Evolutionary conservation across 2,329 filamentous ascomycete species (phyloP), one percentile per base, ranked within the genome.

Genomic region (Myrmaecium sp.): DNA sequence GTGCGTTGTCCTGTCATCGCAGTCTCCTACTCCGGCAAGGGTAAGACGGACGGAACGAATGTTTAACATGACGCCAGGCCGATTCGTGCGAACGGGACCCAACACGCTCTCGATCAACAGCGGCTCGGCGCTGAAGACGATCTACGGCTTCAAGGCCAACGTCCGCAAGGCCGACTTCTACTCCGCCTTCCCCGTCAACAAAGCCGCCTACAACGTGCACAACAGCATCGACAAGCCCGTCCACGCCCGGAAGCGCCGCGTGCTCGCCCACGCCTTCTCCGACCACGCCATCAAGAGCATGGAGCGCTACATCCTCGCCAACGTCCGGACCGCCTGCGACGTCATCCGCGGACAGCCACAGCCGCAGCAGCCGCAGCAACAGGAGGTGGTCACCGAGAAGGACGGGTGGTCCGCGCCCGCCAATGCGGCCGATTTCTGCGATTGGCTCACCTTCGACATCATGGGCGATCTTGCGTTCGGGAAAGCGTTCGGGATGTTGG

Each of bases 21-120:
- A 24, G n/a, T 24, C 8, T 8, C 28, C 14, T 10, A 29, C 8
- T 17, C 23, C 6, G 6, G 7, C 15, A 27, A 8, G 6, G 10
- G 8, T n/a, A n/a, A n/a, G n/a, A n/a, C n/a, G n/a, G n/a, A n/a
- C n/a, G n/a, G n/a, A n/a, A n/a, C n/a, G n/a, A n/a, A n/a, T n/a
- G n/a, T n/a, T n/a, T n/a, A n/a, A n/a, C n/a, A n/a, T n/a, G n/a
- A n/a, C n/a, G n/a, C n/a, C n/a, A n/a, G n/a, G n/a, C 2, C 34
- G 36, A n/a, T 49, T 71, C 26, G 75, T 86, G n/a, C 76, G 81
- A 15, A 79, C 76, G 36, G 77, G 76, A 0, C 81, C 81, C 23
- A 81, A 82, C 49, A 69, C 68, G 33, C 55, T 92, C 21, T 80
- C 74, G 1, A 69, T 91, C 55, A 86, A 89, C 59, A 74, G 70